Evolutionary conservation across 208 protist genomes (phyloP), one percentile per base, ranked within the genome.

Genomic region (Vickermania spadyakhi): DNA sequence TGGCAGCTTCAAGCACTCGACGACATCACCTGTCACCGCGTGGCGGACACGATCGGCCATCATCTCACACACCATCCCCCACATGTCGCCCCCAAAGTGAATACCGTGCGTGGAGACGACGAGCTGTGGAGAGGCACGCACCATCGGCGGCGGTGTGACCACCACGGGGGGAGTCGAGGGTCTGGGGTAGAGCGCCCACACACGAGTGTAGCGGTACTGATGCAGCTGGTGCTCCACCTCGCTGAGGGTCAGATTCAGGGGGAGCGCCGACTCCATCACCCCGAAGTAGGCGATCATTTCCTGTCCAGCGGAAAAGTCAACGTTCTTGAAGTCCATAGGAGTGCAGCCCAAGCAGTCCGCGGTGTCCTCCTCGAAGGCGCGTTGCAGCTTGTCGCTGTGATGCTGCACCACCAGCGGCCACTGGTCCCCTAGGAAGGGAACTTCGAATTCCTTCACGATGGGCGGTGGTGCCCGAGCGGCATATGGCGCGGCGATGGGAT

Each of bases 361-460:
- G 18, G 71, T 73, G 18, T 62, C 75, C 13, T n/a, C 23, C 22
- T 50, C 52, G 26, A 77, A 66, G 25, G 66, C 70, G 11, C 49
- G 55, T 53, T 60, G 53, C 28, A 78, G 64, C 26, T 61, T 53
- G 23, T 64, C 60, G 45, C 61, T 56, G n/a, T 56, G 54, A 26
- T 31, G 25, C 1, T 51, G 42, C 1, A 64, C 66, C 7, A 73
- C 52, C 45, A 70, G 57, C 52, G 59, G 57, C 65, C 58, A 71
- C 28, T 60, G 54, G 4, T 70, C 60, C 25, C 64, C 73, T 54
- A 72, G 68, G 53, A 75, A 79, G 62, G 66, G 63, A 3, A 73
- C 51, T 1, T 81, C 58, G 61, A 74, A 67, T n/a, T 31, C 22
- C 22, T 62, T 74, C 31, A 5, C 3, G 23, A 42, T 23, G 3